Base-by-base conservation (phyloP, 2,329 filamentous ascomycete species). In the Emmonsia crescens region DNA sequence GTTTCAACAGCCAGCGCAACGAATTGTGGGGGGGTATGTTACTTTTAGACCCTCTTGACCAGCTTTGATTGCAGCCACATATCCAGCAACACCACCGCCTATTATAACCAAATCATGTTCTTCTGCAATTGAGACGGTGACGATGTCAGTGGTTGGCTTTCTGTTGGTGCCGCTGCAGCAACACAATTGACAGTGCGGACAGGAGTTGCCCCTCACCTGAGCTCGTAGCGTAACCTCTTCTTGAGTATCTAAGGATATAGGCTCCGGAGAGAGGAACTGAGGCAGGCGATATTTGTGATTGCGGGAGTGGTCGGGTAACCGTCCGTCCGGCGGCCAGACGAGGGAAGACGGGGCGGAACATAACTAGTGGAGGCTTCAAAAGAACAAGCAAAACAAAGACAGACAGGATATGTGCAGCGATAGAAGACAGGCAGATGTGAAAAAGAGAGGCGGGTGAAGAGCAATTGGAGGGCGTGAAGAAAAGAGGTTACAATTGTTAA, bases 11-110 rank as follows among this genome's bases (percentile, higher is more conserved):
- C 16, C 29, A 52, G 60, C 56, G 42, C 21, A 57, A 60, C 55
- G 42, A 33, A 55, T 36, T 51, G 51, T 55, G 55, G 49, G n/a
- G 44, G n/a, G n/a, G 38, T 57, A 36, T 75, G 65, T 80, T 80
- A 95, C 92, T 86, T 96, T 97, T 76, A 99, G 78, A 72, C 94
- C 94, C 76, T 96, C 91, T 79, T 99, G 94, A 63, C 92, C 94
- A 72, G 94, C 94, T 82, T 97, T 99, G 83, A 99, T 99, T 71
- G 94, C 94, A 68, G 94, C 93, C 72, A 99, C 94, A 80, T 99
- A 99, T 74, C 94, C 94, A 70, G 93, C 94, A 72, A 97, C 94
- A 80, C 94, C 94, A 76, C 94, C 94, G 73, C 94, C 94, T 73
- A 99, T 96, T 78, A 99, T 92, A 73, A 99, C 88, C 61, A 99